A percentile compares a stretch with the other conserved stretches of the same genome.
Evolutionary conservation across 2,329 filamentous ascomycete genomes (phyloP).

Genomic region (Podosphaera aphanis): DNA sequence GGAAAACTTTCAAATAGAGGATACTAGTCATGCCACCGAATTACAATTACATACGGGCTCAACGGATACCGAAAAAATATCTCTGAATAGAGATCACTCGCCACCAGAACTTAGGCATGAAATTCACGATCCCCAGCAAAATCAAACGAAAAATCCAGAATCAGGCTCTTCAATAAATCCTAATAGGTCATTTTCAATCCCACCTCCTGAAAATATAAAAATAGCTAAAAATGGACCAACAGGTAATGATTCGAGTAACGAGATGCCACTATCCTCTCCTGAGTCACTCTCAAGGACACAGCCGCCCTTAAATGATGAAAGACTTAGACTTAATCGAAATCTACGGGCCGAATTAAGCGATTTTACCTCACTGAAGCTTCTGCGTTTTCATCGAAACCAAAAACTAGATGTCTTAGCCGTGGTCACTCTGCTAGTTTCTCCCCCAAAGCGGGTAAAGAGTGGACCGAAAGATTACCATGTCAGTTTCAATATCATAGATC

Average conservation of each 20-base stretch:
- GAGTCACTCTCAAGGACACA: constrained; percentile 10
- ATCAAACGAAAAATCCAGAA: not conserved
- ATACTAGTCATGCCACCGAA: not conserved
- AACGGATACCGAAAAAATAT: not conserved
- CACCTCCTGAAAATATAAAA: not conserved
- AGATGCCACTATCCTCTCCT: constrained; percentile 12
- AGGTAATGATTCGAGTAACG: constrained; percentile 14
- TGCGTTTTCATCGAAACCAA: constrained; percentile 26
- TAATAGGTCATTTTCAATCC: not conserved
- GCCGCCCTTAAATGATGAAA: constrained; percentile 8
- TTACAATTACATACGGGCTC: not conserved
- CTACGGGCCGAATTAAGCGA: constrained; percentile 23
- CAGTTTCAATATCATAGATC: constrained; percentile 32
- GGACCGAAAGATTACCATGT: constrained; percentile 36
- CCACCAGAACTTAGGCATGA: not conserved
- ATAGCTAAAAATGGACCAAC: constrained; percentile 2
- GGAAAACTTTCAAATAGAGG: not conserved
- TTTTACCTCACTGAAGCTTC: constrained; percentile 26
- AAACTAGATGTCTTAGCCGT: constrained; percentile 31
- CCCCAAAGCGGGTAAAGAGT: constrained; percentile 29
- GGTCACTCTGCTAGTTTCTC: constrained; percentile 25
- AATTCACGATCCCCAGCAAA: not conserved
- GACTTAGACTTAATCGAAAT: constrained; percentile 9
- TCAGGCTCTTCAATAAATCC: not conserved
- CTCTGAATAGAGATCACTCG: not conserved